Evolutionary conservation across 2,329 filamentous ascomycete genomes (phyloP).

Genomic region (Paramyrothecium roridum): DNA sequence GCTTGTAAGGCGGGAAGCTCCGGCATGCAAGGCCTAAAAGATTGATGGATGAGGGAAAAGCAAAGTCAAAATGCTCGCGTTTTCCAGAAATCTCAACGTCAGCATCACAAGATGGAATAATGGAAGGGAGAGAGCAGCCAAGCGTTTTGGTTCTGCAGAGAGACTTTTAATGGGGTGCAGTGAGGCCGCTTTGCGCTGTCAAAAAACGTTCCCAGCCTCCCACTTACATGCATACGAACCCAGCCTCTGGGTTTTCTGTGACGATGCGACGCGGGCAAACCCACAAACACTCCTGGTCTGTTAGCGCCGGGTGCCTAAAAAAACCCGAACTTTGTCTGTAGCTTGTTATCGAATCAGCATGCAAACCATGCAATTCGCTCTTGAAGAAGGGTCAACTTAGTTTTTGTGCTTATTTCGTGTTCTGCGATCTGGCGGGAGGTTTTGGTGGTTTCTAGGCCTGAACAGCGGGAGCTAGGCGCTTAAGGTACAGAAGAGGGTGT

Average conservation of each 20-base stretch:
- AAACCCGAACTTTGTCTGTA: background rate
- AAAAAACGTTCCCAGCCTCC: slow-evolving; percentile 28
- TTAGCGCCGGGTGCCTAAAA: background rate
- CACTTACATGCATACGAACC: slow-evolving; percentile 22
- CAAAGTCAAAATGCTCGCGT: too few relatives aligned
- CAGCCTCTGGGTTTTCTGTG: slow-evolving; percentile 24
- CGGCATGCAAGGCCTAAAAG: too few relatives aligned
- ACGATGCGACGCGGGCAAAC: slow-evolving; percentile 6
- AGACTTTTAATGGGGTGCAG: slow-evolving; percentile 22
- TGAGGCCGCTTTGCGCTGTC: slow-evolving; percentile 9
- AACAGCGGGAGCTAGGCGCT: slow-evolving; percentile 4
- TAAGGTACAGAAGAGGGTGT: background rate
- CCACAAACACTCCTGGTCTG: background rate
- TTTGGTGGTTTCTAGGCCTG: slow-evolving; percentile 3
- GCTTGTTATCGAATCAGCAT: background rate
- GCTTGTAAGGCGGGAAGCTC: too few relatives aligned
- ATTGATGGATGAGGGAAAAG: too few relatives aligned
- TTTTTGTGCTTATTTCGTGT: background rate
- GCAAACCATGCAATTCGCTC: background rate
- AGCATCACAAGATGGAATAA: slow-evolving; percentile 4
- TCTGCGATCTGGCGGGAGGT: background rate
- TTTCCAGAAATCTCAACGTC: slow-evolving; percentile 3
- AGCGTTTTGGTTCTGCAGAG: slow-evolving; percentile 24
- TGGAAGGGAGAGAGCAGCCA: slow-evolving; percentile 12
- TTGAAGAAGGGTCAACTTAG: background rate